Evolutionary conservation across 2,329 filamentous ascomycete species (phyloP), one percentile per base, ranked within the genome.

Genomic region (Exserohilum turcica): DNA sequence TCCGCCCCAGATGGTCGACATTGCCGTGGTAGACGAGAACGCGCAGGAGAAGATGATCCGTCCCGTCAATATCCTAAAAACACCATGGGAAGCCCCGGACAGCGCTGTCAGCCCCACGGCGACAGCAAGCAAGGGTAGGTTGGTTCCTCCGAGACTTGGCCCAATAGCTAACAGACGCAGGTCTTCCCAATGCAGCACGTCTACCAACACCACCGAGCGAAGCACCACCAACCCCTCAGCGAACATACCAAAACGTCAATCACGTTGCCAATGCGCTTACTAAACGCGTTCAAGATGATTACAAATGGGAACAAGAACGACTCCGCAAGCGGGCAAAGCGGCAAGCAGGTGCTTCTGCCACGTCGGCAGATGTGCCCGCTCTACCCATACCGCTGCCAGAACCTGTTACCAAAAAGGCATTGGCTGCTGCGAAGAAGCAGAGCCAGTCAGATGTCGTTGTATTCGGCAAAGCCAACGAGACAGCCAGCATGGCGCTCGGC

Each of bases 401-500:
- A 44, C 82, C 86, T 3, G 82, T 90, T 45, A 89, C 88, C 4
- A 97, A 97, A 80, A 97, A 97, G 77, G 92, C 96, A 72, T 82
- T 88, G 70, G 91, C 88, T 74, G 89, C 87, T 59, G 82, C 88
- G 61, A 84, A 86, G n/a, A 87, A 91, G 54, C 79, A 81, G 3
- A 90, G 89, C 64, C 84, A 87, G 18, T 89, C 86, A 0, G 91
- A 95, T 67, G 88, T 88, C 15, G 87, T 87, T 53, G 89, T 88
- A 60, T 91, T 93, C 60, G 86, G 87, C 18, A 89, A 88, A 58
- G 91, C 93, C 21, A 96, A 97, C 70, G 90, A 90, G 48, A 96
- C 92, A 0, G 90, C 90, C 47, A 86, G 85, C 57, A 84, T 91
- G 78, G 90, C 90, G 1, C 82, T 92, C 37, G 88, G 88, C 81